Conservation (phyloP, 371 early-diverging fungal genomes). For the Syncephalastrum contaminatum region DNA sequence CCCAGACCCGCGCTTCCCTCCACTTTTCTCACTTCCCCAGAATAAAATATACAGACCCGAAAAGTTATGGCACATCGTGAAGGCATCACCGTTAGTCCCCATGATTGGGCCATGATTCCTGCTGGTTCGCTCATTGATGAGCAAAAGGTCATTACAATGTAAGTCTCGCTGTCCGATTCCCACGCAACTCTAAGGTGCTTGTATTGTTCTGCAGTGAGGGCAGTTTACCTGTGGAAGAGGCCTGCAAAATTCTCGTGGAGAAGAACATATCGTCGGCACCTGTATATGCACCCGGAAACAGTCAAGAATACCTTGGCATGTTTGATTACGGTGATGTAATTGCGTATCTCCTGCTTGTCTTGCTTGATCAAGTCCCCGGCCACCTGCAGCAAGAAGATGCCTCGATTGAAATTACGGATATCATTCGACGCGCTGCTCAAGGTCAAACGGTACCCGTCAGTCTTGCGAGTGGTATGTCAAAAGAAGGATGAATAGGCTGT, state of each 20-base stretch:
- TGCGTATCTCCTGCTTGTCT: slow-evolving; percentile 40
- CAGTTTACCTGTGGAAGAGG: slow-evolving; percentile 45
- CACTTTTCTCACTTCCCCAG: no score
- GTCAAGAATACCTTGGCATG: slow-evolving; percentile 69
- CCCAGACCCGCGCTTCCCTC: no score
- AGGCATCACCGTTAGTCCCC: slow-evolving; percentile 54
- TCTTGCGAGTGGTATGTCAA: slow-evolving; percentile 51
- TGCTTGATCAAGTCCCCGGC: slow-evolving; percentile 20
- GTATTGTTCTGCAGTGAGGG: slow-evolving; percentile 29
- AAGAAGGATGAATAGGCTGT: neutral
- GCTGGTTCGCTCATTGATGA: slow-evolving; percentile 47
- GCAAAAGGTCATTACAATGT: slow-evolving; percentile 60
- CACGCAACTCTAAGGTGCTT: neutral
- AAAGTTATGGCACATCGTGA: slow-evolving; percentile 44
- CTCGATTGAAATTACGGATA: slow-evolving; percentile 56
- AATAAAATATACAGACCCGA: neutral
- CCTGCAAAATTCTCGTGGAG: slow-evolving; percentile 41
- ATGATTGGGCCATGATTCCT: slow-evolving; percentile 60
- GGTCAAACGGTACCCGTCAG: slow-evolving; percentile 65
- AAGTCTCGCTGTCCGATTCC: slow-evolving; percentile 8
- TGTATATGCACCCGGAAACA: slow-evolving; percentile 57
- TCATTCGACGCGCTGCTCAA: slow-evolving; percentile 54
- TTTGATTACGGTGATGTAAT: slow-evolving; percentile 83
- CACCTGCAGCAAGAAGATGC: slow-evolving; percentile 18
- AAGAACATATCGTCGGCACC: slow-evolving; percentile 72